Evolutionary conservation across 257 asterid genomes (phyloP).

Genomic region (Solanum etuberosum): DNA sequence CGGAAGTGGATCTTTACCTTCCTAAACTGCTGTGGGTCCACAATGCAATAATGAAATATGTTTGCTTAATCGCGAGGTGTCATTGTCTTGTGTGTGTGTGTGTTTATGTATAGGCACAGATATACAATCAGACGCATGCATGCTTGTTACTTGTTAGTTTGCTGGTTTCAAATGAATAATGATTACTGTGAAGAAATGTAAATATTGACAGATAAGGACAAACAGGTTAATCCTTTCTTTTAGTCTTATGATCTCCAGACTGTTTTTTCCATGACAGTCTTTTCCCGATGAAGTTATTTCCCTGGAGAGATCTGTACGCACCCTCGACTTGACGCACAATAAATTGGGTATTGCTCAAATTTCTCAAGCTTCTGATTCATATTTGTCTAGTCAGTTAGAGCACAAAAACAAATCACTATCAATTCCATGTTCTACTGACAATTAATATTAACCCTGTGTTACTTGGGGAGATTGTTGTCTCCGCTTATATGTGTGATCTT

Average conservation of each 20-base stretch:
- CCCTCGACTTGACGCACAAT: slow-evolving; percentile 82
- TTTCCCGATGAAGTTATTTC: slow-evolving; percentile 82
- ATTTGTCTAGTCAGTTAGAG: not conserved
- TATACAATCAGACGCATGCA: not conserved
- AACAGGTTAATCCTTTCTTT: not conserved
- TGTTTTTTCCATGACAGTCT: slow-evolving; percentile 33
- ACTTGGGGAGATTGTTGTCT: not conserved
- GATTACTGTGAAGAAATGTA: not conserved
- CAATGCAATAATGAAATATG: not conserved
- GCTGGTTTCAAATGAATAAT: not conserved
- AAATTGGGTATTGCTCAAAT: slow-evolving; percentile 44
- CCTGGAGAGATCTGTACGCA: slow-evolving; percentile 72
- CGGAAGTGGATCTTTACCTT: not conserved
- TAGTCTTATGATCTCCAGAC: not conserved
- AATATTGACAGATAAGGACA: not conserved
- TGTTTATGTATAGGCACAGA: not conserved
- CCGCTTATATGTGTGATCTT: slow-evolving; percentile 2
- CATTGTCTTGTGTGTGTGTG: not conserved
- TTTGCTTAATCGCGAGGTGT: not conserved
- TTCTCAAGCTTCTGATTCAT: not conserved
- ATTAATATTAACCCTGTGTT: not conserved
- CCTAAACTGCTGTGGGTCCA: not conserved
- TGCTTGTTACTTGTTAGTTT: not conserved
- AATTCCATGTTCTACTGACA: not conserved
- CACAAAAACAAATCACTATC: not conserved